phyloP scores from a whole-genome alignment of 192 early-diverging fungal species.

The Backusella mclennaniae region DNA sequence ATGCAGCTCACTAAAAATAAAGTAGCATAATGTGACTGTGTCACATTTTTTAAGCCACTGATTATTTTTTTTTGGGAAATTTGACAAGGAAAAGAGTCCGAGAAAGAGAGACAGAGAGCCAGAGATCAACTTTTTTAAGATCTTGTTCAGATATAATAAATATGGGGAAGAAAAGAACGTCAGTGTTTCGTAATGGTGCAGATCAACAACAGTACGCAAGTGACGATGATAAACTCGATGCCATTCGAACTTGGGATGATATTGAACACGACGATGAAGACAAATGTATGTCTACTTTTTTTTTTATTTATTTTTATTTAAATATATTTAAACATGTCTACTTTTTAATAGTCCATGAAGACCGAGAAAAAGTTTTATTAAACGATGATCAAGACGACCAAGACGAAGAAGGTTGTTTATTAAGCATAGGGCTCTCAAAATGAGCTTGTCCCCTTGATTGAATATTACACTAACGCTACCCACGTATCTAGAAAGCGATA shows the following conservation, averaged over 20 bases:
- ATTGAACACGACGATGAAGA: conserved; percentile 77
- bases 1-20: conserved; percentile 2
- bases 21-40: not conserved
- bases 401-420: conserved; percentile 14
- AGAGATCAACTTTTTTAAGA: not conserved
- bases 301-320: not conserved
- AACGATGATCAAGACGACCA: conserved; percentile 25
- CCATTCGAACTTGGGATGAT: conserved; percentile 70
- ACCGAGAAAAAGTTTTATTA: conserved; percentile 53
- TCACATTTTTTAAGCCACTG: conserved; percentile 5
- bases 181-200: conserved; percentile 23
- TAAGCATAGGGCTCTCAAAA: not conserved
- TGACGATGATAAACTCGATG: conserved; percentile 51
- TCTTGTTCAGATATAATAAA: not conserved
- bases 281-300: conserved; percentile 48
- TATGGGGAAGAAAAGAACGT: conserved; percentile 30
- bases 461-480: not conserved
- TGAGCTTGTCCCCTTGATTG: too few relatives aligned
- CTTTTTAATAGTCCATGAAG: conserved; percentile 33
- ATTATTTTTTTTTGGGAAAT: not conserved
- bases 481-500: conserved; percentile 55
- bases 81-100: not conserved
- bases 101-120: not conserved
- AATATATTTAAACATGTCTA: too few relatives aligned
- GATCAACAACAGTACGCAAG: not conserved